These are phyloP conservation scores for Exobasidium cylindrosporum DNA, from an alignment of 1,284 basidiomycete genomes.

Conservation along the genomic window DNA sequence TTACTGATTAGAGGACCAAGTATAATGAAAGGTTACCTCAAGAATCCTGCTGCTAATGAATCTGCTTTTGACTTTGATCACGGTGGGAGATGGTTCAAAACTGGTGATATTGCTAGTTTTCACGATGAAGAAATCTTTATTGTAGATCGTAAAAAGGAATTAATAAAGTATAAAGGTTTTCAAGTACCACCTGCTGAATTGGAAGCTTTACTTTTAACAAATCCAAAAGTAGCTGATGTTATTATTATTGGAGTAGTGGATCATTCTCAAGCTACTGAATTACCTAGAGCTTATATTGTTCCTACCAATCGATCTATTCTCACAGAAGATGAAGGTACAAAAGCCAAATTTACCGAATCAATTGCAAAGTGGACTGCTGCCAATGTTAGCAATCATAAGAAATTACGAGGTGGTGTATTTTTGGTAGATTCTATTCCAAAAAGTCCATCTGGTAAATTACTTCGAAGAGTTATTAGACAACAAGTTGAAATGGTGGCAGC, in stretches of 20 bases:
- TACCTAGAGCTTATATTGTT: constrained; percentile 54
- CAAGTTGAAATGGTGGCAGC: constrained; percentile 3
- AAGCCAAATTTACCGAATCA: neutral
- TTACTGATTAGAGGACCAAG: constrained; percentile 74
- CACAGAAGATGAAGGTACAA: neutral
- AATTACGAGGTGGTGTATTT: constrained; percentile 52
- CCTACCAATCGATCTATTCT: constrained; percentile 15
- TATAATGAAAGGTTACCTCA: constrained; percentile 65
- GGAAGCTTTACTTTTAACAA: constrained; percentile 23
- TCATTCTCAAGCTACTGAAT: constrained; percentile 55
- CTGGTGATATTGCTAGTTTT: constrained; percentile 42
- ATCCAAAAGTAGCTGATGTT: constrained; percentile 27
- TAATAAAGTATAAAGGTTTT: constrained; percentile 45
- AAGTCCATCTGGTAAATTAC: constrained; percentile 51
- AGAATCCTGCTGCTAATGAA: constrained; percentile 60
- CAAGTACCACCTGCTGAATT: constrained; percentile 41
- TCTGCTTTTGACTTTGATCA: constrained; percentile 65
- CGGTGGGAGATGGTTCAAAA: constrained; percentile 40
- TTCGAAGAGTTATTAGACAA: constrained; percentile 28
- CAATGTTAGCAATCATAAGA: constrained; percentile 56
- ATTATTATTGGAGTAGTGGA: constrained; percentile 41
- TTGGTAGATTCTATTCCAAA: constrained; percentile 46
- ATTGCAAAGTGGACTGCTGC: constrained; percentile 3
- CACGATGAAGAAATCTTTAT: constrained; percentile 31
- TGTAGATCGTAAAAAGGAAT: constrained; percentile 45